Base-by-base conservation (phyloP, 805 yeast species). In the Saccharomycopsis capsularis region DNA sequence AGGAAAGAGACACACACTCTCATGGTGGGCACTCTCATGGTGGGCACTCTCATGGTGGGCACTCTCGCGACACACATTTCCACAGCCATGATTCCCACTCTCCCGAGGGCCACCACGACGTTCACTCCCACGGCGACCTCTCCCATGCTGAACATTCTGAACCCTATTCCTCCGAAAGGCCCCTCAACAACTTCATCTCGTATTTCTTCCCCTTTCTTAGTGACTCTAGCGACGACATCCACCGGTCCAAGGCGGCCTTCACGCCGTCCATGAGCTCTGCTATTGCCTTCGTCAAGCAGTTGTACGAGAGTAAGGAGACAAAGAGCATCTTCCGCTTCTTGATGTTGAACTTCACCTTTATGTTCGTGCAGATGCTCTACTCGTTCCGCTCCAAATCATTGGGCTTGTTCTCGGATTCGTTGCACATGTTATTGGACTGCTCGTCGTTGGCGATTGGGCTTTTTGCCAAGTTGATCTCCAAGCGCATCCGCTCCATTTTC, bases 341-440 rank as follows among this genome's bases (percentile, higher is more conserved):
- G 42, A 64, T 91, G 55, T 72, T 93, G 52, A 93, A 93, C 65
- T 79, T 95, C 11, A 77, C 93, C 2, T 93, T 93, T 67, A 93
- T 93, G 99, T 79, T 93, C 59, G 81, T 93, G 37, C 99, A 93
- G 67, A 72, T 93, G 55, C 67, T 93, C 7, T 93, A 93, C 63
- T 90, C 98, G 0, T 84, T 93, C 66, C 74, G 95, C 53, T 89
- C 98, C 1, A 90, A 86, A 60, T 91, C 98, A 0, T 68, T 93
- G 41, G 97, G 99, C 9, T 70, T 93, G 22, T 65, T 93, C 46
- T 88, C 96, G 18, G 99, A 93, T 61, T 88, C 96, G 1, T 72
- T 93, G 46, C 99, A 93, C 64, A 93, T 93, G 99, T 85, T 95
- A 2, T 71, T 93, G 48, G 99, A 93, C 64, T 93, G 99, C 63